Conservation (phyloP, 2,329 filamentous ascomycete species). For the Fusarium vanettenii region DNA sequence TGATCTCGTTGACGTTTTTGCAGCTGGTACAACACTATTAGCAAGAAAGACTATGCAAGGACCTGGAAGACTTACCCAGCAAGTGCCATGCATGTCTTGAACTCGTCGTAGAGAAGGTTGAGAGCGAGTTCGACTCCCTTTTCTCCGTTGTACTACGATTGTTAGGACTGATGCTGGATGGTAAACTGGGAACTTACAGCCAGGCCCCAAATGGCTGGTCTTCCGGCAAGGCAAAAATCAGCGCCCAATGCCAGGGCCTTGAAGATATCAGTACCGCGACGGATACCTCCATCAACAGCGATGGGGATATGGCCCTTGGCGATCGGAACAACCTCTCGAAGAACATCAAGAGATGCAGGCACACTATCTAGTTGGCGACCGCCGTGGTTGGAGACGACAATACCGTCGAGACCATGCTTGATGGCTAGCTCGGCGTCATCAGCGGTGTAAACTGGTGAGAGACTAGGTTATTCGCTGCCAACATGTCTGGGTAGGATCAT, state of each 20-base stretch:
- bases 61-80: conserved; percentile 3
- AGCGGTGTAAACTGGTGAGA: conserved; percentile 1
- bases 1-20: conserved; percentile 15
- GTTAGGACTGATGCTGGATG: neutral
- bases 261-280: conserved; percentile 50
- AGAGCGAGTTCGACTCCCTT: conserved; percentile 12
- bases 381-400: conserved; percentile 51
- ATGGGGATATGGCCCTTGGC: conserved; percentile 36
- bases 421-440: conserved; percentile 46
- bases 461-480: neutral
- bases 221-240: conserved; percentile 24
- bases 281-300: conserved; percentile 50
- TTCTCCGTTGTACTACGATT: conserved; percentile 4
- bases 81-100: conserved; percentile 19
- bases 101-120: conserved; percentile 14
- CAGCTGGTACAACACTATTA: no score
- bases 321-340: conserved; percentile 44
- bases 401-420: conserved; percentile 44
- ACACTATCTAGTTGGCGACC: conserved; percentile 49
- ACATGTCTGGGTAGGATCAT: neutral
- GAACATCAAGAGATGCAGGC: conserved; percentile 46
- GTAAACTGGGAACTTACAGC: neutral
- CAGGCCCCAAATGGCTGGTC: conserved; percentile 25
- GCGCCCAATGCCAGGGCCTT: conserved; percentile 51
- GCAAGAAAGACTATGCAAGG: no score